Evolutionary conservation across 1,139 yeast genomes (phyloP), one percentile per base, ranked within the genome.

Genomic region (Taphrina sp.): DNA sequence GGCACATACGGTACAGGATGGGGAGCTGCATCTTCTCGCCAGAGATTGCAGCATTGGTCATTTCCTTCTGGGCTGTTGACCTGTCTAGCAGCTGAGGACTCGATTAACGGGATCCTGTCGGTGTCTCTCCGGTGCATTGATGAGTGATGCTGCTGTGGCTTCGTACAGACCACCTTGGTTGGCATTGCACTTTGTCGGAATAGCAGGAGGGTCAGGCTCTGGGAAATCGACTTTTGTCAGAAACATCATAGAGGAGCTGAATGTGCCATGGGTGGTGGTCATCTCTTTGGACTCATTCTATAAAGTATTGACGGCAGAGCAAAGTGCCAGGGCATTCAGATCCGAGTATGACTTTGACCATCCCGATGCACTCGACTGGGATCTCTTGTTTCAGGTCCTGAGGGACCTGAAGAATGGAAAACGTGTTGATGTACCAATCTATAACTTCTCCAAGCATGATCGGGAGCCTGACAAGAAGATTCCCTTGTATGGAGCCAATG

Each of bases 141-240:
- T 12, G 12, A 28, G 31, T 28, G 10, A 10, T 34, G 37, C 8
- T 16, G 31, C 23, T 29, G 17, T 33, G 16, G 33, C 16, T 8
- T 17, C 26, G 16, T 52, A 52, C 20, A 42, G 56, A 34, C 97
- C 97, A 2, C 97, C 97, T 22, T 92, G 97, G 97, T 83, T 88
- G 1, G 89, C 88, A 59, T 97, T 97, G 0, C 92, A 89, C 66
- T 82, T 92, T 52, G 90, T 92, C 61, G 98, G 96, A 4, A 80
- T 92, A 17, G 96, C 96, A 0, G 98, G 98, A 1, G 82, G 85
- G 57, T 85, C 95, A 20, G 98, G 97, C 1, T 85, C 95, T 0
- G 98, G 98, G 1, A 92, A 92, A 67, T 92, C 98, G 0, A 85
- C 95, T 28, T 86, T 92, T 23, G 94, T 97, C 0, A 83, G 88